phyloP scores from a whole-genome alignment of 1,284 basidiomycete genomes.

The Trichosporon sp. region DNA sequence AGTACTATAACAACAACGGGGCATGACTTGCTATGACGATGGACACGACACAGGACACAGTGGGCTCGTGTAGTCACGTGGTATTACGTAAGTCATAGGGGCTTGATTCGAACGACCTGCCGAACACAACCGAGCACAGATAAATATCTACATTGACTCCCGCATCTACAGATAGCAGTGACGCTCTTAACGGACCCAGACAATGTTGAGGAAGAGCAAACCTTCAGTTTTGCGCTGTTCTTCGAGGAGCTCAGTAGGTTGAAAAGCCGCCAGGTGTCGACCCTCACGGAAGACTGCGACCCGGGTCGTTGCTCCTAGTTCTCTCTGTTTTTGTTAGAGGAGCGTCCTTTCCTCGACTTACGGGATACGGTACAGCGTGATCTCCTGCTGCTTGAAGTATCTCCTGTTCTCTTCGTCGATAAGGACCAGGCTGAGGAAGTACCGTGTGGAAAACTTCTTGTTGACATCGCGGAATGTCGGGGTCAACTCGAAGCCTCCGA shows the following conservation, averaged over 20 bases:
- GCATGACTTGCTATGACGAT: background rate
- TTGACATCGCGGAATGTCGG: constrained; percentile 98
- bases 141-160: too few species aligned
- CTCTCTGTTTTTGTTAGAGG: background rate
- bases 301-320: background rate
- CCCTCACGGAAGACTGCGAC: too few species aligned
- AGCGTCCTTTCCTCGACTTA: constrained; percentile 4
- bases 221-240: too few species aligned
- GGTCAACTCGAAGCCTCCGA: constrained; percentile 96
- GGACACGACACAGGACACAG: background rate
- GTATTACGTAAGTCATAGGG: background rate
- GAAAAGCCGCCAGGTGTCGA: too few species aligned
- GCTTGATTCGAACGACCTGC: too few species aligned
- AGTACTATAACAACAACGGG: background rate
- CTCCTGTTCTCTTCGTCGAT: constrained; percentile 89
- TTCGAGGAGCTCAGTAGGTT: too few species aligned
- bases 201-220: too few species aligned
- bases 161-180: too few species aligned
- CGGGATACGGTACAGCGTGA: constrained; percentile 43
- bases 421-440: constrained; percentile 93
- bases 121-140: too few species aligned
- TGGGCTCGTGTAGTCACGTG: background rate
- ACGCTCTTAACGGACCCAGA: too few species aligned
- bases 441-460: constrained; percentile 96
- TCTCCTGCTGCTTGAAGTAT: constrained; percentile 50